Conservation (phyloP, 306 rosid genomes). For the Pterocarpus santalinus region DNA sequence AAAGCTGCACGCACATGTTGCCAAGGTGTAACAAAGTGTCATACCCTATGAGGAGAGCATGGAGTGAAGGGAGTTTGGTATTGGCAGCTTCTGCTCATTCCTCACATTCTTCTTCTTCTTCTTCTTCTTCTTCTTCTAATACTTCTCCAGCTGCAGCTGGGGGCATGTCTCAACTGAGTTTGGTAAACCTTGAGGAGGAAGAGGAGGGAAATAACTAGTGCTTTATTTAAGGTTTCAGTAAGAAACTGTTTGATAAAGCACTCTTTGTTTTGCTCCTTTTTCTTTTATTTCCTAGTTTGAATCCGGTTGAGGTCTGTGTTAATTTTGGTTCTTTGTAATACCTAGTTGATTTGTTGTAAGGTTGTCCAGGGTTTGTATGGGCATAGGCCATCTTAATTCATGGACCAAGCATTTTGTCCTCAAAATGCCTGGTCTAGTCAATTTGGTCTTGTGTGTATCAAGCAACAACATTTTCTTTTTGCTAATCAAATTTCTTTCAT, state of each 20-base stretch:
- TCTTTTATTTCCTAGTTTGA: background rate
- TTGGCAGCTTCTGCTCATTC: constrained; percentile 44
- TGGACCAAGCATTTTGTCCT: background rate
- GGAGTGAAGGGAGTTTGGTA: constrained; percentile 64
- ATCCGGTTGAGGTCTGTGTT: constrained; percentile 13
- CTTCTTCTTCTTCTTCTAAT: constrained; percentile 27
- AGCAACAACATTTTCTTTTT: constrained; percentile 18
- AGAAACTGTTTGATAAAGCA: background rate
- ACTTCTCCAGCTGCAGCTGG: background rate
- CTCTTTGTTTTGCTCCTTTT: background rate
- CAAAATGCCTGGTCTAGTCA: background rate
- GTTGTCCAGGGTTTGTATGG: background rate
- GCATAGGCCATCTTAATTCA: background rate
- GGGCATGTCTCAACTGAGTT: constrained; percentile 11
- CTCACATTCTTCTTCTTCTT: constrained; percentile 16
- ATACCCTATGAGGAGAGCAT: constrained; percentile 64
- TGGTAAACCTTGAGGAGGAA: constrained; percentile 31
- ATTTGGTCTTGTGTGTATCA: constrained; percentile 7
- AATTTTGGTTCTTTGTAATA: constrained; percentile 1
- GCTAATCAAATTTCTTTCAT: constrained; percentile 32
- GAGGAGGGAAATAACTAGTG: background rate
- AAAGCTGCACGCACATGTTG: background rate
- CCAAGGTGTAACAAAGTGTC: constrained; percentile 51
- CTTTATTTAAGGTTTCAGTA: constrained; percentile 45
- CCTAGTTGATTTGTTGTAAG: constrained; percentile 1